Evolutionary conservation across 441 rosid species (phyloP).

Genomic region (Gossypium aridum): DNA sequence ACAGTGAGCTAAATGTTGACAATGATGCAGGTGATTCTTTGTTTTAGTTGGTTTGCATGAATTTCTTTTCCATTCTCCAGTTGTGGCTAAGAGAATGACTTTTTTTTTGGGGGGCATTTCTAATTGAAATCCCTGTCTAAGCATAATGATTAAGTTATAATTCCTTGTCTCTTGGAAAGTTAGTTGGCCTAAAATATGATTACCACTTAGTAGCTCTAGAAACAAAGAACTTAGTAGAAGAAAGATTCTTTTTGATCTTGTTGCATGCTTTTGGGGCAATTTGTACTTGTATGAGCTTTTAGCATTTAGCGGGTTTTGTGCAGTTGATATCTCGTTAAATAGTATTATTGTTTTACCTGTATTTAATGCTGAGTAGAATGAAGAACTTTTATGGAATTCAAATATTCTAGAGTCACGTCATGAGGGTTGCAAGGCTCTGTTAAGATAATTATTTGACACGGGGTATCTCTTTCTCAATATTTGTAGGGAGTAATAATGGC

Average conservation of each 20-base stretch:
- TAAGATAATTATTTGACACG: neutral
- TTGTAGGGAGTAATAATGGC: conserved; percentile 32
- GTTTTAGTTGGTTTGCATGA: conserved; percentile 1
- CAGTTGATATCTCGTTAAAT: neutral
- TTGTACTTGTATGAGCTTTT: neutral
- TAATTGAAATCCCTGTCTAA: neutral
- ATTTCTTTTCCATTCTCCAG: neutral
- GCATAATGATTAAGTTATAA: neutral
- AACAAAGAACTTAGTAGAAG: neutral
- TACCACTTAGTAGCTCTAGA: neutral
- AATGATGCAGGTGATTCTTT: conserved; percentile 30
- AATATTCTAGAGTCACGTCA: neutral
- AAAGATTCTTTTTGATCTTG: neutral
- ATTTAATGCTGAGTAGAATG: neutral
- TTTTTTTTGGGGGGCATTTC: neutral
- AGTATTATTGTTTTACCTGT: neutral
- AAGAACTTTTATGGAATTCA: neutral
- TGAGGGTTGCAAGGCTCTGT: neutral
- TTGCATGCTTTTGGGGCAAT: neutral
- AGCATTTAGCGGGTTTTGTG: neutral
- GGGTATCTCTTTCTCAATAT: conserved; percentile 1
- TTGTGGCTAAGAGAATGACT: neutral
- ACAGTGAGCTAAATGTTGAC: conserved; percentile 25
- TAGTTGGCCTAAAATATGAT: neutral
- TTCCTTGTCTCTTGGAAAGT: neutral